phyloP scores from a whole-genome alignment of 352 stramenopile genomes.

The Phytophthora sp. region DNA sequence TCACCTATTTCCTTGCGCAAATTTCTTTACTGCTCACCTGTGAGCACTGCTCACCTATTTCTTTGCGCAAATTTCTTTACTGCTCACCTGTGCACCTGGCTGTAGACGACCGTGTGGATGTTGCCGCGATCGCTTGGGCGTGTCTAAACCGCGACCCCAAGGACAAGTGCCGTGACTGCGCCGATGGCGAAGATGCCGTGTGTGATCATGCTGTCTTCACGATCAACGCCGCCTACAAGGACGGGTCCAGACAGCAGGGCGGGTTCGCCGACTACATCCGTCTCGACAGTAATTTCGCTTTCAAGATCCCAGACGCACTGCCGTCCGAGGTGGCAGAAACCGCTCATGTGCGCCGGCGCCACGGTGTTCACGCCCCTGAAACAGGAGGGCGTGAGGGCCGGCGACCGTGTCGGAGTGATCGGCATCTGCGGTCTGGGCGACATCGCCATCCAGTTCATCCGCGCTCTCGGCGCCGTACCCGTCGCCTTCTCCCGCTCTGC shows the following conservation, averaged over 20 bases:
- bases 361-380: constrained; percentile 23
- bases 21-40: no score
- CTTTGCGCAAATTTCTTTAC: no score
- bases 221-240: constrained; percentile 41
- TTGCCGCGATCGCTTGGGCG: constrained; percentile 31
- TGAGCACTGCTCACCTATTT: no score
- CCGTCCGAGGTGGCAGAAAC: constrained; percentile 13
- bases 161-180: constrained; percentile 61
- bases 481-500: constrained; percentile 37
- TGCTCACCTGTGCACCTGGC: no score
- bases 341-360: constrained; percentile 10
- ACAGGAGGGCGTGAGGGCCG: constrained; percentile 22
- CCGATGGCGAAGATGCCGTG: constrained; percentile 54
- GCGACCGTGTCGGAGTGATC: constrained; percentile 31
- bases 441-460: constrained; percentile 61
- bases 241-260: constrained; percentile 30
- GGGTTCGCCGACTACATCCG: constrained; percentile 33
- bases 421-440: constrained; percentile 46
- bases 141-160: constrained; percentile 66
- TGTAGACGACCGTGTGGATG: constrained; percentile 71
- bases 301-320: constrained; percentile 15
- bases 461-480: constrained; percentile 63
- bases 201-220: constrained; percentile 52
- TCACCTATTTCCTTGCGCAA: no score
- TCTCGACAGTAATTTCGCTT: constrained; percentile 34